phyloP scores from a whole-genome alignment of 768 basidiomycete species.

The Phlegmacium glaucopus region DNA sequence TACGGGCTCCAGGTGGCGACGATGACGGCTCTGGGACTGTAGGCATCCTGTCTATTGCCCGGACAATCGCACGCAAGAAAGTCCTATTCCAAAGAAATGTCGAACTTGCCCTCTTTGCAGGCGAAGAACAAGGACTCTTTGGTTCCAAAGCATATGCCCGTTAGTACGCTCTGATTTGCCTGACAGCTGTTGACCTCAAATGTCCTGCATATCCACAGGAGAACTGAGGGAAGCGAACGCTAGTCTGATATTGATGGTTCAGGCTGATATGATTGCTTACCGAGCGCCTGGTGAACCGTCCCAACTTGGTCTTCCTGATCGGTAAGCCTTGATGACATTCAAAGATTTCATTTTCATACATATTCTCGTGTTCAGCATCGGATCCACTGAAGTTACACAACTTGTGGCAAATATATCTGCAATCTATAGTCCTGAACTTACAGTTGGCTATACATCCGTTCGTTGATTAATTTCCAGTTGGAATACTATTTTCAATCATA shows the following conservation, averaged over 20 bases:
- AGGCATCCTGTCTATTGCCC: slow-evolving; percentile 78
- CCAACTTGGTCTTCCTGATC: slow-evolving; percentile 77
- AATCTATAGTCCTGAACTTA: slow-evolving; percentile 80
- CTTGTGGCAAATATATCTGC: slow-evolving; percentile 72
- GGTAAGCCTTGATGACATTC: slow-evolving; percentile 38
- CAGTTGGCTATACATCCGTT: slow-evolving; percentile 63
- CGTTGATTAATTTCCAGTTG: slow-evolving; percentile 16
- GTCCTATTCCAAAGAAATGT: slow-evolving; percentile 75
- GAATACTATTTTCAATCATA: slow-evolving; percentile 1
- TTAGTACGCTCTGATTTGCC: slow-evolving; percentile 32
- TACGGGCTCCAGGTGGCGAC: slow-evolving; percentile 55
- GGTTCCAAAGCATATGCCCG: slow-evolving; percentile 81
- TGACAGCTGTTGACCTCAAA: slow-evolving; percentile 1
- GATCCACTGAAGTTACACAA: slow-evolving; percentile 70
- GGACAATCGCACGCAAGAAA: slow-evolving; percentile 61
- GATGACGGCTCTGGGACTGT: slow-evolving; percentile 59
- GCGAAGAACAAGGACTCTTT: slow-evolving; percentile 86
- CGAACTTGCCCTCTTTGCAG: slow-evolving; percentile 80
- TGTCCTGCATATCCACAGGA: slow-evolving; percentile 31
- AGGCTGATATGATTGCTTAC: slow-evolving; percentile 92
- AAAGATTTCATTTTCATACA: neutral
- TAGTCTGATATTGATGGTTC: slow-evolving; percentile 80
- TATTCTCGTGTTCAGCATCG: slow-evolving; percentile 51
- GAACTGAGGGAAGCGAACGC: slow-evolving; percentile 54
- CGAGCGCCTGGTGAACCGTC: slow-evolving; percentile 72